Evolutionary conservation across 176 grass and related monocot genomes (phyloP).

Genomic region (Phyllostachys edulis): DNA sequence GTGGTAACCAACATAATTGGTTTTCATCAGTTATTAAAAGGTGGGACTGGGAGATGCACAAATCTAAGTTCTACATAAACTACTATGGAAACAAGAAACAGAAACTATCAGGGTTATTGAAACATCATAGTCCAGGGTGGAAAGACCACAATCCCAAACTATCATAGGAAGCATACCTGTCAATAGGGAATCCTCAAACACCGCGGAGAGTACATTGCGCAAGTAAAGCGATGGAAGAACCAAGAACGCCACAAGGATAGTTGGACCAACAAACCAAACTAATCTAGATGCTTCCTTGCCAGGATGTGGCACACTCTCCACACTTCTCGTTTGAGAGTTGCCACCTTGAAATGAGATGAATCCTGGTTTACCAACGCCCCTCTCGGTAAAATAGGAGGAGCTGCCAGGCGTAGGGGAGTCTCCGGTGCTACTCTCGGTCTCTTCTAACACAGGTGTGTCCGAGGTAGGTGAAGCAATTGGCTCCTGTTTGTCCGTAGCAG

Average conservation of each 20-base stretch:
- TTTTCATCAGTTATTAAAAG: conserved; percentile 10
- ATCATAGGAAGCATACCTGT: conserved; percentile 58
- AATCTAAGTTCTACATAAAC: background rate
- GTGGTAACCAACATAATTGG: conserved; percentile 2
- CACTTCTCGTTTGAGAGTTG: conserved; percentile 30
- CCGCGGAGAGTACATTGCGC: conserved; percentile 72
- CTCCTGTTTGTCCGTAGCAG: conserved; percentile 50
- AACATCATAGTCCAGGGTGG: background rate
- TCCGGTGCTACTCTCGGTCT: conserved; percentile 21
- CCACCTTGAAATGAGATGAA: conserved; percentile 70
- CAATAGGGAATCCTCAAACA: conserved; percentile 96
- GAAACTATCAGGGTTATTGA: background rate
- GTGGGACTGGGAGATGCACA: conserved; percentile 8
- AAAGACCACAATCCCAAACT: conserved; percentile 19
- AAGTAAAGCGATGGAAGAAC: conserved; percentile 88
- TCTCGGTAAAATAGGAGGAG: conserved; percentile 37
- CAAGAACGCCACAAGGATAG: conserved; percentile 80
- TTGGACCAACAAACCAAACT: conserved; percentile 87
- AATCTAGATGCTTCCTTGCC: conserved; percentile 63
- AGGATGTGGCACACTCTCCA: conserved; percentile 46
- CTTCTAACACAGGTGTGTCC: conserved; percentile 12
- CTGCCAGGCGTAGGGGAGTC: conserved; percentile 22
- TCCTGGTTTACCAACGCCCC: conserved; percentile 65
- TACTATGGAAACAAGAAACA: background rate
- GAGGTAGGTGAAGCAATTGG: conserved; percentile 23